Conservation (phyloP, 2,329 filamentous ascomycete species). For the Amylocarpus encephaloides region DNA sequence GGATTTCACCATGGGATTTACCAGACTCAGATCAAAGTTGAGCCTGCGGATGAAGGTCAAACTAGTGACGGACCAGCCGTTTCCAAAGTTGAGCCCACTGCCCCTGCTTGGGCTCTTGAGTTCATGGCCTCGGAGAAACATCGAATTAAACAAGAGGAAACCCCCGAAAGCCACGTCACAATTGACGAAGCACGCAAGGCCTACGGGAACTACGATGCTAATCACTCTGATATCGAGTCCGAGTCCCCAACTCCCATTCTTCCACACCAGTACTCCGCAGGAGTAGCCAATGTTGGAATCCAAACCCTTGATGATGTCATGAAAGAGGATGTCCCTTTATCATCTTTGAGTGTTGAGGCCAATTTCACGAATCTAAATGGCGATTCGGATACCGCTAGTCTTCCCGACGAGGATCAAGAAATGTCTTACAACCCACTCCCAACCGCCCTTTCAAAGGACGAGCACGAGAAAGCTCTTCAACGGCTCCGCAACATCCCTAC, state of each 20-base stretch:
- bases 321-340: background rate
- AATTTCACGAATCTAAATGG: background rate
- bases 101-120: no score
- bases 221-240: background rate
- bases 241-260: background rate
- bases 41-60: no score
- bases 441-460: background rate
- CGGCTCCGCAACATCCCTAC: conserved; percentile 12
- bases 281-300: conserved; percentile 11
- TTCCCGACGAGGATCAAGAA: background rate
- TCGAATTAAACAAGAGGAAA: no score
- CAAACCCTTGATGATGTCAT: conserved; percentile 11
- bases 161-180: no score
- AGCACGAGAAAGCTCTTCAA: conserved; percentile 8
- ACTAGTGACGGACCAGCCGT: no score
- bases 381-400: background rate
- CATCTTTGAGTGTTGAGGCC: background rate
- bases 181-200: no score
- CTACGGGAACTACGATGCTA: no score
- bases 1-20: no score
- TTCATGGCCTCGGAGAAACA: no score
- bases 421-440: background rate
- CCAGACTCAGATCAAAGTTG: no score
- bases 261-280: background rate
- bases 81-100: no score